Base-by-base conservation (phyloP, 179 eudicot genomes). In the Beta lomatogona region DNA sequence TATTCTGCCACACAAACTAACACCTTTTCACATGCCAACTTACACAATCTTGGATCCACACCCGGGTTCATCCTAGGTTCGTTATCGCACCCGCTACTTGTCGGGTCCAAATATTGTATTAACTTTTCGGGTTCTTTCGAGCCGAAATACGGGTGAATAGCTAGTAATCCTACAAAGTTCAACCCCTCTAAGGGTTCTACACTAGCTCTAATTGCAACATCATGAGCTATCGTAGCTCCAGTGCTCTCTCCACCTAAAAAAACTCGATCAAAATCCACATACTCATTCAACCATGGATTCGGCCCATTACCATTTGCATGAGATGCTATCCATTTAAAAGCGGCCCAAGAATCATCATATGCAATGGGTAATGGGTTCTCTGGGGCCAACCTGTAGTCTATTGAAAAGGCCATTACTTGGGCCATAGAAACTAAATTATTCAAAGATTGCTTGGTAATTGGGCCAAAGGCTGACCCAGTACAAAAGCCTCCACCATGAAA, bases 381-480 rank as follows among this genome's bases (percentile, higher is more conserved):
- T 0, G 94, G 97, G 46, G 94, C 92, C 15, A 89, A 76, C 52
- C 97, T 80, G 28, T 87, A 93, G 6, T 90, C 92, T 15, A 93
- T 77, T 3, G 97, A 86, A 7, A 93, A 60, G 4, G 83, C 82
- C 5, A 90, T 58, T 0, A 61, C 64, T 5, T 69, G 75, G 31
- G 86, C 69, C 7, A 55, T 9, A 16, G 86, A 28, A 10, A 79
- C 86, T 8, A 86, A 77, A 1, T 76, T 46, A 10, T 25, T 79
- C 55, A 88, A 31, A 4, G 71, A 78, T n/a, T 45, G 63, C 6
- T 55, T 58, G 0, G 72, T 44, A 21, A 81, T 76, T 7, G 85
- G 72, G 67, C 79, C 82, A 53, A 86, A 84, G 28, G 91, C 78
- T 0, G 93, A 87, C 12, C 89, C 88, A 0, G 84, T 54, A 70